A percentile compares a stretch with the other conserved stretches of the same genome.
phyloP scores from a whole-genome alignment of 495 filamentous ascomycete genomes.

The Penicillium egyptiacum region DNA sequence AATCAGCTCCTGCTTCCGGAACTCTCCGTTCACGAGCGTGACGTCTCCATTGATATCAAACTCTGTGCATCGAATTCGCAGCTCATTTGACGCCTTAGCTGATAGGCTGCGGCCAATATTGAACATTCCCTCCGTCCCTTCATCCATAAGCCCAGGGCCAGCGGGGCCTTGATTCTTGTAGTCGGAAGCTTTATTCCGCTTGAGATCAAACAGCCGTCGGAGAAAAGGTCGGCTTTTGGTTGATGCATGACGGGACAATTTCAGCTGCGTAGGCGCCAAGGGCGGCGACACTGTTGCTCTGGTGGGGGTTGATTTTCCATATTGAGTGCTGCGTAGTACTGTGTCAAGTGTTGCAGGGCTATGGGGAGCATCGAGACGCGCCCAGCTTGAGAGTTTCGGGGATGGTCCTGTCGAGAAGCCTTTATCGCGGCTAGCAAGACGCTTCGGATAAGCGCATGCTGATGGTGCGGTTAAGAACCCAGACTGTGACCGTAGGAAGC shows the following conservation, averaged over 20 bases:
- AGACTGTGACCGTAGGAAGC: constrained; percentile 61
- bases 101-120: constrained; percentile 61
- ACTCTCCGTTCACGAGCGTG: constrained; percentile 92
- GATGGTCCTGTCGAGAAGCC: constrained; percentile 18
- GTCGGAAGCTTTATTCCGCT: constrained; percentile 33
- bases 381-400: constrained; percentile 29
- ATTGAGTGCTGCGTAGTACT: constrained; percentile 7
- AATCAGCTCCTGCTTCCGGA: constrained; percentile 94
- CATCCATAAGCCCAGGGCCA: constrained; percentile 35
- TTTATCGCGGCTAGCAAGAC: constrained; percentile 11
- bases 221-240: constrained; percentile 51
- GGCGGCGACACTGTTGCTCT: not conserved
- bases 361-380: constrained; percentile 17
- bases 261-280: constrained; percentile 10
- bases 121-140: constrained; percentile 40
- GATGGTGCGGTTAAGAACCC: constrained; percentile 52
- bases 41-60: constrained; percentile 92
- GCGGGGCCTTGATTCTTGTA: constrained; percentile 20
- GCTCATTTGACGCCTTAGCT: constrained; percentile 73
- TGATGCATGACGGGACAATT: constrained; percentile 38
- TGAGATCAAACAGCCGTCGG: constrained; percentile 55
- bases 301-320: constrained; percentile 16
- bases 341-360: constrained; percentile 17
- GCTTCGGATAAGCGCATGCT: constrained; percentile 23
- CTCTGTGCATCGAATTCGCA: constrained; percentile 87